These are phyloP conservation scores for Verbena officinalis DNA, from an alignment of 257 asterid genomes.

Conservation along the genomic window DNA sequence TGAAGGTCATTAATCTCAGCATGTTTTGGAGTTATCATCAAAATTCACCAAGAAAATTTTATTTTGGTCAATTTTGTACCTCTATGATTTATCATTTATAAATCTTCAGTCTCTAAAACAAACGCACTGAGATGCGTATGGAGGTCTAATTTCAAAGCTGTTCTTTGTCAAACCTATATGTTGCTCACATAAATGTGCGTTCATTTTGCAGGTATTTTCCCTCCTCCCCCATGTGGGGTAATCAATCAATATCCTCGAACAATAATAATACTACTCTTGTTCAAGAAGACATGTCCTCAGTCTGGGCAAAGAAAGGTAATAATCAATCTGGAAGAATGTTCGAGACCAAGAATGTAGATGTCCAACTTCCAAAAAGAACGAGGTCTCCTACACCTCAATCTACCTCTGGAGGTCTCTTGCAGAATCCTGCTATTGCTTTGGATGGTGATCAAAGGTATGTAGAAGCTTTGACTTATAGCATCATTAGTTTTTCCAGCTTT, in stretches of 20 bases:
- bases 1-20: neutral
- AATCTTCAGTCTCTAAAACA: slow-evolving; percentile 10
- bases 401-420: slow-evolving; percentile 36
- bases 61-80: slow-evolving; percentile 1
- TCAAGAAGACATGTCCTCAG: slow-evolving; percentile 42
- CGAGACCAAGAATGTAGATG: slow-evolving; percentile 50
- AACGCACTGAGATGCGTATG: slow-evolving; percentile 8
- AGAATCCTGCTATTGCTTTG: slow-evolving; percentile 35
- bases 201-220: slow-evolving; percentile 50
- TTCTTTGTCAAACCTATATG: neutral
- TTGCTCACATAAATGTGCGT: slow-evolving; percentile 5
- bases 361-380: slow-evolving; percentile 61
- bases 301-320: slow-evolving; percentile 31
- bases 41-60: slow-evolving; percentile 13
- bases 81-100: slow-evolving; percentile 17
- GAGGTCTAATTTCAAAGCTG: slow-evolving; percentile 14
- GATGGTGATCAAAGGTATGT: slow-evolving; percentile 53
- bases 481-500: slow-evolving; percentile 16
- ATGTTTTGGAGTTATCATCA: neutral
- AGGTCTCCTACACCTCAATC: slow-evolving; percentile 70
- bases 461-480: slow-evolving; percentile 11
- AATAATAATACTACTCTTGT: slow-evolving; percentile 35
- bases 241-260: slow-evolving; percentile 45
- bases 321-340: slow-evolving; percentile 48
- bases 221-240: slow-evolving; percentile 40